phyloP scores from a whole-genome alignment of 2,329 filamentous ascomycete species.

The Corinectria fuckeliana region DNA sequence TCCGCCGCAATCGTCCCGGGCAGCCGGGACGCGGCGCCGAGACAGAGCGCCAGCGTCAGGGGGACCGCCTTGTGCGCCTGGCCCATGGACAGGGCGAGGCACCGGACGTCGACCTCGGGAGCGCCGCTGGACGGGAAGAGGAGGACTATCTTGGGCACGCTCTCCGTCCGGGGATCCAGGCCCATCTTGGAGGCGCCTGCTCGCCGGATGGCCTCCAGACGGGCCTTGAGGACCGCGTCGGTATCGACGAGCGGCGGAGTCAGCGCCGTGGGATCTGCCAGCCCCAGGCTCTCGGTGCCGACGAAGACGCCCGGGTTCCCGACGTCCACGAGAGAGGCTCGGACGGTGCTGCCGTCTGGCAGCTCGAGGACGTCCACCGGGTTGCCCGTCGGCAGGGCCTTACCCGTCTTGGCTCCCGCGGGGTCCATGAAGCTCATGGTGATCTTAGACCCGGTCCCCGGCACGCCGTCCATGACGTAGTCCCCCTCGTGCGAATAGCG shows the following conservation, averaged over 20 bases:
- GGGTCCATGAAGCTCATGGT: slow-evolving; percentile 68
- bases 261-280: slow-evolving; percentile 54
- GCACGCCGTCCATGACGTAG: slow-evolving; percentile 69
- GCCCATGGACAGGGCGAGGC: slow-evolving; percentile 59
- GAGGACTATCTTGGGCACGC: slow-evolving; percentile 67
- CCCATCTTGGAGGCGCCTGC: slow-evolving; percentile 68
- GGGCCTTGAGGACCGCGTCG: slow-evolving; percentile 48
- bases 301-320: slow-evolving; percentile 71
- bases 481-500: slow-evolving; percentile 50
- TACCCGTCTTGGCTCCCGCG: slow-evolving; percentile 68
- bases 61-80: slow-evolving; percentile 64
- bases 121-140: slow-evolving; percentile 47
- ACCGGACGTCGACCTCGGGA: slow-evolving; percentile 48
- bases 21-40: slow-evolving; percentile 55
- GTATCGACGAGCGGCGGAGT: slow-evolving; percentile 61
- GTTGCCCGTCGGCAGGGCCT: slow-evolving; percentile 57
- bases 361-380: slow-evolving; percentile 56
- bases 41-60: slow-evolving; percentile 60
- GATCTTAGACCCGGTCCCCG: slow-evolving; percentile 63
- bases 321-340: slow-evolving; percentile 66
- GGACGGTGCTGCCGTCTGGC: slow-evolving; percentile 44
- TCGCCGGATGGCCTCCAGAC: slow-evolving; percentile 62
- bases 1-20: slow-evolving; percentile 50
- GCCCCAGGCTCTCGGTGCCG: slow-evolving; percentile 56
- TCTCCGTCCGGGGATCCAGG: slow-evolving; percentile 52